phyloP scores from a whole-genome alignment of 2,329 filamentous ascomycete species.

The Phoma sp. region DNA sequence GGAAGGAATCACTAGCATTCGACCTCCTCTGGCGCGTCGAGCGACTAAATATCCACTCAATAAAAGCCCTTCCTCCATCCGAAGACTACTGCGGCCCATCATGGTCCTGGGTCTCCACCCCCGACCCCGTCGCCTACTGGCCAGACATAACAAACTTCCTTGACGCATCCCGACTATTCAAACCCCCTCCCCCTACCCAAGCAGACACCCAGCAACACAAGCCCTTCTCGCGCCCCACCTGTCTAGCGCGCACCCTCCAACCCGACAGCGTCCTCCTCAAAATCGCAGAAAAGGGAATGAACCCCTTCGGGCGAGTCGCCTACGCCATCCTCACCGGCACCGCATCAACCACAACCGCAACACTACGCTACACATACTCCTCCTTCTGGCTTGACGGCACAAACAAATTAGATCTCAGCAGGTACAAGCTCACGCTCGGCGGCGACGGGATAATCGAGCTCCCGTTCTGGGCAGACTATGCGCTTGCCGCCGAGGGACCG shows the following conservation, averaged over 20 bases:
- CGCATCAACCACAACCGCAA: constrained; percentile 15
- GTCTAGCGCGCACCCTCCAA: neutral
- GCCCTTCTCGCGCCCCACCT: constrained; percentile 1
- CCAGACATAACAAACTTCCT: constrained; percentile 19
- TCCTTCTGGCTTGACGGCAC: constrained; percentile 13
- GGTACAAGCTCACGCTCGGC: constrained; percentile 13
- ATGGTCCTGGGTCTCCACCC: constrained; percentile 28
- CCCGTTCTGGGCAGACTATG: constrained; percentile 24
- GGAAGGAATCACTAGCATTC: constrained; percentile 25
- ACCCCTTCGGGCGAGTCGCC: constrained; percentile 22
- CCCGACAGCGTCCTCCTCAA: neutral
- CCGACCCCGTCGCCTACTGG: constrained; percentile 22
- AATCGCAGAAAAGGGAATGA: constrained; percentile 10
- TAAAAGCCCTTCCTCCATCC: neutral
- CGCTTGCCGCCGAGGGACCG: constrained; percentile 6
- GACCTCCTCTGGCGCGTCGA: constrained; percentile 30
- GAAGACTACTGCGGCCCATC: constrained; percentile 19
- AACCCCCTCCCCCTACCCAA: neutral
- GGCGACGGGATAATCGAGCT: neutral
- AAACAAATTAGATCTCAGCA: constrained; percentile 6
- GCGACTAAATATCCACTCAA: constrained; percentile 2
- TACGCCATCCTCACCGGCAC: constrained; percentile 19
- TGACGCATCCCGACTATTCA: constrained; percentile 1
- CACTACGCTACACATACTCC: constrained; percentile 16
- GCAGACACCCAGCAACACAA: neutral